Evolutionary conservation across 148 eudicot genomes (phyloP).

Genomic region (Vaccinium macrocarpon): DNA sequence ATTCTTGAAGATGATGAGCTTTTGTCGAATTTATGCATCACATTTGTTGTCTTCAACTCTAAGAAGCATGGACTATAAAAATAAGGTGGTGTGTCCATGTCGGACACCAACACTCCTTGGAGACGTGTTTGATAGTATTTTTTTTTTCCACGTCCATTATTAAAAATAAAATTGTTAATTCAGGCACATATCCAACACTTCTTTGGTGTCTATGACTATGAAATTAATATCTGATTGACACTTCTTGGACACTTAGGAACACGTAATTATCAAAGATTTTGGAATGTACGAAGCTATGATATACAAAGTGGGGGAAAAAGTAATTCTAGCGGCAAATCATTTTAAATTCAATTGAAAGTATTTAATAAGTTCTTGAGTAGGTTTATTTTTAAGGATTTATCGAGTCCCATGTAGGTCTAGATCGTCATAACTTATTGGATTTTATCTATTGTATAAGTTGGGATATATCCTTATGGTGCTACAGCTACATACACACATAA

Average conservation of each 20-base stretch:
- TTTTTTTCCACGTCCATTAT: not conserved
- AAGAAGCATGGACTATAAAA: not conserved
- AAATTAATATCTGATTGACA: not conserved
- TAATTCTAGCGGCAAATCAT: not conserved
- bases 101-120: not conserved
- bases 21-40: not conserved
- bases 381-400: not conserved
- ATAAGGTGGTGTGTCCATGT: not conserved
- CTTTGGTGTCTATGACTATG: not conserved
- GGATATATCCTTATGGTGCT: not conserved
- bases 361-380: not conserved
- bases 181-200: not conserved
- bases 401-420: not conserved
- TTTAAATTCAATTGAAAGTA: not conserved
- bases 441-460: not conserved
- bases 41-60: not conserved
- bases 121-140: not conserved
- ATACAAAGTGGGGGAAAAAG: not conserved
- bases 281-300: not conserved
- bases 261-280: not conserved
- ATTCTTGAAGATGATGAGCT: not conserved
- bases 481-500: not conserved
- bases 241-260: not conserved
- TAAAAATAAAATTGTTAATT: not conserved
- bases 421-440: not conserved